phyloP scores from a whole-genome alignment of 2,329 filamentous ascomycete species.

The Penicillium sp. region DNA sequence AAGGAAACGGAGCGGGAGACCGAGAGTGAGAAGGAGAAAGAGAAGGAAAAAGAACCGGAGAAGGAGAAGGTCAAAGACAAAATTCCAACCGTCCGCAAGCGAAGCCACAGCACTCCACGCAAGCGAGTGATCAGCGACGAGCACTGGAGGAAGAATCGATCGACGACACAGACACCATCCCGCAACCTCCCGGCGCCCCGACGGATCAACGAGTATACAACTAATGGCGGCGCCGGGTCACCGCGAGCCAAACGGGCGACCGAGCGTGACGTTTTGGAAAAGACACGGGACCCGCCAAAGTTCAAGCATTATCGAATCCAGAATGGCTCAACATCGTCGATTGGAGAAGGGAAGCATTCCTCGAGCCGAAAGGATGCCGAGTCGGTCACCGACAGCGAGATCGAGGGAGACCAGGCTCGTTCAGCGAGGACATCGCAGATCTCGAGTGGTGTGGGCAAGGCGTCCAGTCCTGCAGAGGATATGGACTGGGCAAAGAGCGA shows the following conservation, averaged over 20 bases:
- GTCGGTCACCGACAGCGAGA: conserved; percentile 18
- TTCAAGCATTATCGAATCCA: conserved; percentile 25
- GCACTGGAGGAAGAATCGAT: conserved; percentile 61
- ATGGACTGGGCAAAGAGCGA: conserved; percentile 36
- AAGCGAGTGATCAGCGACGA: conserved; percentile 91
- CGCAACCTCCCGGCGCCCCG: conserved; percentile 39
- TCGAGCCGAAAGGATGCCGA: conserved; percentile 15
- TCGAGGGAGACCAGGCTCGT: conserved; percentile 18
- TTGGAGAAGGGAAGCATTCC: conserved; percentile 20
- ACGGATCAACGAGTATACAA: conserved; percentile 38
- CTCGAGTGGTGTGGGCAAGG: conserved; percentile 20
- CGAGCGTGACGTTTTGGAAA: conserved; percentile 21
- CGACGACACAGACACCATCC: conserved; percentile 35
- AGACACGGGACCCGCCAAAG: conserved; percentile 19
- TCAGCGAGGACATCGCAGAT: conserved; percentile 21
- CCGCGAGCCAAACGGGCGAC: conserved; percentile 24
- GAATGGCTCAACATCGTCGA: conserved; percentile 19
- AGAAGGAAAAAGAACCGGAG: conserved; percentile 9
- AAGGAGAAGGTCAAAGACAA: conserved; percentile 15
- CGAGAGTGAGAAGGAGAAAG: conserved; percentile 12
- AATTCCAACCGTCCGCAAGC: conserved; percentile 23
- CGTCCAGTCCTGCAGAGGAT: conserved; percentile 25
- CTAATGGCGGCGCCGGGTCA: conserved; percentile 24
- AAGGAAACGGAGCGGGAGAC: background rate
- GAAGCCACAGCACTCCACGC: conserved; percentile 62